phyloP scores from a whole-genome alignment of 2,329 filamentous ascomycete genomes.

The Fonsecaea pedrosoi region DNA sequence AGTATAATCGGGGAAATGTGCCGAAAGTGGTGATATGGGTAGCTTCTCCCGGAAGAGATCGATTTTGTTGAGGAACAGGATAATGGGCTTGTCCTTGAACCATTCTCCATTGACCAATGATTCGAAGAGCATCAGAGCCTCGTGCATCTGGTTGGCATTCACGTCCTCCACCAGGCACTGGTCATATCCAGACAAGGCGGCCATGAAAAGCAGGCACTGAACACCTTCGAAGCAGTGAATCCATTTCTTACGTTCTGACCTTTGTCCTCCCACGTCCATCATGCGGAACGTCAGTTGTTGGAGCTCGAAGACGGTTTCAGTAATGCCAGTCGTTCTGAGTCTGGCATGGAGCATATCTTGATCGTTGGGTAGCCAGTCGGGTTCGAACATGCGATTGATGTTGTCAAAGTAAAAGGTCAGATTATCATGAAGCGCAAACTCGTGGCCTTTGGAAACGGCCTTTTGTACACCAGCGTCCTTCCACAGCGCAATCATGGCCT shows the following conservation, averaged over 20 bases:
- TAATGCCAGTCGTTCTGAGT: conserved; percentile 92
- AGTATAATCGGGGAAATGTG: conserved; percentile 79
- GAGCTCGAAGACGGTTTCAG: conserved; percentile 90
- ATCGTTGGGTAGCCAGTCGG: conserved; percentile 85
- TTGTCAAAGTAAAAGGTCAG: conserved; percentile 87
- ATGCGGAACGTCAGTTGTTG: conserved; percentile 93
- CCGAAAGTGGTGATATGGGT: conserved; percentile 70
- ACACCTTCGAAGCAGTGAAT: conserved; percentile 97
- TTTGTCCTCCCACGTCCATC: conserved; percentile 92
- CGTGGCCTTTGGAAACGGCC: conserved; percentile 92
- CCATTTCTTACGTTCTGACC: conserved; percentile 96
- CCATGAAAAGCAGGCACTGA: conserved; percentile 88
- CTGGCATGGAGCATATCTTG: conserved; percentile 93
- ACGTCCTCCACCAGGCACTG: conserved; percentile 96
- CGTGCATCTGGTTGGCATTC: conserved; percentile 93
- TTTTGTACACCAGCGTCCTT: conserved; percentile 79
- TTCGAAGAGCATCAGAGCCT: conserved; percentile 85
- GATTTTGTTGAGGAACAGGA: conserved; percentile 87
- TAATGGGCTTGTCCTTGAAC: conserved; percentile 82
- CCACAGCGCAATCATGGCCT: conserved; percentile 84
- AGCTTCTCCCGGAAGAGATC: conserved; percentile 83
- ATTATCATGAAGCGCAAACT: conserved; percentile 96
- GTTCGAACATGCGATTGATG: conserved; percentile 75
- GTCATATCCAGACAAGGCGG: conserved; percentile 94
- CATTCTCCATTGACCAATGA: conserved; percentile 85